phyloP scores from a whole-genome alignment of 225 moss, liverwort and hornwort genomes.

The Polytrichum formosum region DNA sequence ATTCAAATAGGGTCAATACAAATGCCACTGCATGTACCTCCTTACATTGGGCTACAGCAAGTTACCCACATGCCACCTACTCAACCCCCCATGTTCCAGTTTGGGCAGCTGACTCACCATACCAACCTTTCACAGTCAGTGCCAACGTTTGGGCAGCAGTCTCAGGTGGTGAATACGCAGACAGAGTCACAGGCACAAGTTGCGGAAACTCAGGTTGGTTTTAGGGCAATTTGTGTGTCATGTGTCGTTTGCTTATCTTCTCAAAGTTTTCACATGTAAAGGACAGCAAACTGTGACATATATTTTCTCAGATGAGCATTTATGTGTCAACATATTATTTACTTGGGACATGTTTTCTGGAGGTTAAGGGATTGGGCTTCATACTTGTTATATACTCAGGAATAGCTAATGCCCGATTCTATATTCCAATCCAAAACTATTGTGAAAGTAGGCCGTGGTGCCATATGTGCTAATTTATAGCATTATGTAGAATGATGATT shows the following conservation, averaged over 20 bases:
- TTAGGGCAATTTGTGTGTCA: slow-evolving; percentile 21
- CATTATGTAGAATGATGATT: no score
- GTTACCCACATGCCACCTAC: slow-evolving; percentile 37
- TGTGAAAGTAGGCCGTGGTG: no score
- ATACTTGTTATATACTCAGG: no score
- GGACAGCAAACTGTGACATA: no score
- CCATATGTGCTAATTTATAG: no score
- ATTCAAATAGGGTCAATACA: slow-evolving; percentile 98
- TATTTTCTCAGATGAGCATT: no score
- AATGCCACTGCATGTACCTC: slow-evolving; percentile 85
- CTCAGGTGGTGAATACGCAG: slow-evolving; percentile 35
- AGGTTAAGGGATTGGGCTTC: no score
- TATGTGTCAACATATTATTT: no score
- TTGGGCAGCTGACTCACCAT: slow-evolving; percentile 83
- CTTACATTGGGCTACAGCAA: slow-evolving; percentile 59
- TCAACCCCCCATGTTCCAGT: slow-evolving; percentile 72
- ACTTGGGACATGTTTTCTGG: no score
- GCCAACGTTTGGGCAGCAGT: slow-evolving; percentile 29
- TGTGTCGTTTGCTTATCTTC: neutral
- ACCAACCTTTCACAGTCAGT: slow-evolving; percentile 28
- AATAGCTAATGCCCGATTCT: no score
- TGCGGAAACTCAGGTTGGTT: slow-evolving; percentile 25
- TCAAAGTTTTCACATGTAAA: neutral
- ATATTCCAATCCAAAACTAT: no score
- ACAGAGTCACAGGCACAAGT: slow-evolving; percentile 35